Base-by-base conservation (phyloP, 257 asterid genomes). In the Handroanthus guayacan region DNA sequence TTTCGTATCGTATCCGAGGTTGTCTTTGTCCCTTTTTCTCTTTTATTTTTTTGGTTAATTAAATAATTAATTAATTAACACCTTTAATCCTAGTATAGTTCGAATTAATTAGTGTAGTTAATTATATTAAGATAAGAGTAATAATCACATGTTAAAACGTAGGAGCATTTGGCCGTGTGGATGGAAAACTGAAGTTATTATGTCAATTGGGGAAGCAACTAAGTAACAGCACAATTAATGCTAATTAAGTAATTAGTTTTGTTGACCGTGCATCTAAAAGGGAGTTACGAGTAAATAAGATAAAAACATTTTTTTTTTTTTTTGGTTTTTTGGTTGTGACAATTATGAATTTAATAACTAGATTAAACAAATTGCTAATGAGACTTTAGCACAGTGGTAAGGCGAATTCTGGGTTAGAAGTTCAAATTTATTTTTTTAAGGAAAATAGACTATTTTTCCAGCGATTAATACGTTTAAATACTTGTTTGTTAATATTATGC, bases 21-120 rank as follows among this genome's bases (percentile, higher is more conserved):
- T 67, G 74, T 76, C 80, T 80, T 51, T 74, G 75, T 54, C 77
- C 50, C 67, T 70, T 39, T n/a, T 25, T 25, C 31, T 25, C 31
- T 25, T 25, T 1, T 25, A 25, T 25, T 25, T 25, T 25, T 25
- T 20, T 37, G 18, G 61, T 52, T n/a, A 14, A 11, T 47, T 51
- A 55, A 65, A 43, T 48, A 62, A 63, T 61, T 36, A 16, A 9
- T 57, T 48, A 47, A 25, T 67, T 39, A 36, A 13, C 47, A 18
- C 16, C 52, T 38, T 67, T 62, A 78, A 38, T 62, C 62, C 56
- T 66, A 72, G 61, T 74, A 51, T 64, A 20, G 11, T 47, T 44
- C 31, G 2, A 34, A 68, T 77, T 69, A 77, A 63, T 56, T 62
- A 61, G 66, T 1, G 62, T 71, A 44, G 56, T 73, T 75, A 75